Conservation (phyloP, 768 basidiomycete species). For the Hericium alpestre region DNA sequence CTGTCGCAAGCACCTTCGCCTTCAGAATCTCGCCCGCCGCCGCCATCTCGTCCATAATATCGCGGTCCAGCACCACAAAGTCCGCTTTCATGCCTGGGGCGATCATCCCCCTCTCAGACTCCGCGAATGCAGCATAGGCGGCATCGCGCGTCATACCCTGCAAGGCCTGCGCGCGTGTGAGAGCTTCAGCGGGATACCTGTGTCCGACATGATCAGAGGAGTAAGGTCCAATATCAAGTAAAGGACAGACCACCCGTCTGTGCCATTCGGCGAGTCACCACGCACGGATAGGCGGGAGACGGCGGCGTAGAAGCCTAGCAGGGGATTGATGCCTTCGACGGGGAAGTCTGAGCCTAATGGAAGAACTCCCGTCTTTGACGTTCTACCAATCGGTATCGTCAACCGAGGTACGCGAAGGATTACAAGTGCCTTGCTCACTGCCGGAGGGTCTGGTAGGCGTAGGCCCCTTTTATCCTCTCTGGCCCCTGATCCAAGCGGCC, state of each 20-base stretch:
- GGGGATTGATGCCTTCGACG: slow-evolving; percentile 81
- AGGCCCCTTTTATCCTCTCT: slow-evolving; percentile 76
- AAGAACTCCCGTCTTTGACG: slow-evolving; percentile 43
- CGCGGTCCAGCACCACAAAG: slow-evolving; percentile 70
- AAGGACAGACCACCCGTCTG: slow-evolving; percentile 61
- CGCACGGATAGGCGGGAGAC: slow-evolving; percentile 58
- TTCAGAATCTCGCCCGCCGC: slow-evolving; percentile 49
- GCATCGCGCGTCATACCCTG: slow-evolving; percentile 87
- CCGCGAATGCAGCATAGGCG: slow-evolving; percentile 79
- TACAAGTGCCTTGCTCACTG: slow-evolving; percentile 31
- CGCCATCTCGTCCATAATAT: slow-evolving; percentile 54
- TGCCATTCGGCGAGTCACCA: slow-evolving; percentile 76
- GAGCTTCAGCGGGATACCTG: slow-evolving; percentile 68
- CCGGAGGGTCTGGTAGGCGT: slow-evolving; percentile 77
- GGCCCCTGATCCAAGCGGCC: slow-evolving; percentile 43
- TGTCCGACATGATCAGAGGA: neutral
- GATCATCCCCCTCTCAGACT: slow-evolving; percentile 62
- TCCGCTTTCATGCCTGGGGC: slow-evolving; percentile 75
- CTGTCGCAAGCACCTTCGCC: slow-evolving; percentile 59
- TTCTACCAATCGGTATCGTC: slow-evolving; percentile 20
- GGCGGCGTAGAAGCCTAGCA: slow-evolving; percentile 85
- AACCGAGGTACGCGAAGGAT: neutral
- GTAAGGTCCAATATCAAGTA: neutral
- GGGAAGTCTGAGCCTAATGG: slow-evolving; percentile 93
- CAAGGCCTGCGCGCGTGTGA: slow-evolving; percentile 74